Percentiles rank a stretch among this genome's conserved stretches.
Conservation (phyloP, 2,329 filamentous ascomycete species). For the Ophidiomyces ophidiicola region DNA sequence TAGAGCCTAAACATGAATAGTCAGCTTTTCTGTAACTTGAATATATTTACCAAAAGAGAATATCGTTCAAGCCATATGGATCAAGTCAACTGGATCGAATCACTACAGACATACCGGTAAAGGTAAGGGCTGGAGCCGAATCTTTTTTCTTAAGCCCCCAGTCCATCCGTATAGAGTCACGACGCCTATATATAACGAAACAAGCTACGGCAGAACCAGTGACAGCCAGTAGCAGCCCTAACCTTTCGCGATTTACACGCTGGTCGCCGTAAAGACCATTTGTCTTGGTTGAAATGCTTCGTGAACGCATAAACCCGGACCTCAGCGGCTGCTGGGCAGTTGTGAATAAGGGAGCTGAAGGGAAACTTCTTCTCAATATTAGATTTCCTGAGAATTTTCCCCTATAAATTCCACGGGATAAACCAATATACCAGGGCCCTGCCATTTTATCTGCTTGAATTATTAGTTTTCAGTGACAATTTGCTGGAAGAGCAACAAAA, state of each 20-base stretch:
- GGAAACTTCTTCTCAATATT: background rate
- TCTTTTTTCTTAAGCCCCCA: conserved; percentile 5
- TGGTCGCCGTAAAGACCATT: background rate
- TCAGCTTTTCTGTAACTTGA: background rate
- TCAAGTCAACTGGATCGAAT: conserved; percentile 1
- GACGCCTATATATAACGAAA: background rate
- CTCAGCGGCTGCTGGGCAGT: background rate
- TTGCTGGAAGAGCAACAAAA: no score
- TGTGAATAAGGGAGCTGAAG: background rate
- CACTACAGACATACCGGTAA: background rate
- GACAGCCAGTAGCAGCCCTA: conserved; percentile 3
- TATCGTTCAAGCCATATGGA: conserved; percentile 7
- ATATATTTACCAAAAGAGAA: conserved; percentile 5
- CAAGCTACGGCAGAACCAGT: background rate
- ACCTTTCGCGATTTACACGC: conserved; percentile 1
- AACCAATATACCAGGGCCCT: no score
- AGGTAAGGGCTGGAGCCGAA: conserved; percentile 6
- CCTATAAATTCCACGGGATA: no score
- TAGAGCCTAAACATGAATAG: background rate
- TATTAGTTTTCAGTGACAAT: no score
- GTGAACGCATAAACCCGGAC: background rate
- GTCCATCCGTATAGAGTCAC: conserved; percentile 6
- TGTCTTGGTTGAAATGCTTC: conserved; percentile 7
- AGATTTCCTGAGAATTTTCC: background rate
- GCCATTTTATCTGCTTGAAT: no score